Conservation (phyloP, 2,329 filamentous ascomycete species). For the Dothideomycetes sp. region DNA sequence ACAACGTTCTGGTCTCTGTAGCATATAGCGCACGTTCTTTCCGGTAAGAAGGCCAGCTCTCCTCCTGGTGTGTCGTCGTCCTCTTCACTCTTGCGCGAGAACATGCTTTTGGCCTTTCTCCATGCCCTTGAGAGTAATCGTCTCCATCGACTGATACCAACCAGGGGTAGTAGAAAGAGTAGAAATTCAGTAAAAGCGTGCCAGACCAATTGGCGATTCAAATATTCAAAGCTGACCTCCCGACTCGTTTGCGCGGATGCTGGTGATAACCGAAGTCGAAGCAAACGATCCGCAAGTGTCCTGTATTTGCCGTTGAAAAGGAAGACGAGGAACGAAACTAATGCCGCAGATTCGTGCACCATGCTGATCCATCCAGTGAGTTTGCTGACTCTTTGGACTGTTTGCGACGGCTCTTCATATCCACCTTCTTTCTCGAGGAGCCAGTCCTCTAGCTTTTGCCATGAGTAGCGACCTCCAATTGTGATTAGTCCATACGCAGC, state of each 20-base stretch:
- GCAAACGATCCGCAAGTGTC: slow-evolving; percentile 75
- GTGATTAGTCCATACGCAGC: slow-evolving; percentile 73
- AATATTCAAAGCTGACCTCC: slow-evolving; percentile 93
- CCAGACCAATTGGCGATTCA: slow-evolving; percentile 97
- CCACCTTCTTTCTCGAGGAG: slow-evolving; percentile 68
- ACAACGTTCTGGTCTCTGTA: slow-evolving; percentile 84
- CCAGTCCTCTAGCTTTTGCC: slow-evolving; percentile 87
- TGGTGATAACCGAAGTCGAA: slow-evolving; percentile 77
- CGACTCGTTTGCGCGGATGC: slow-evolving; percentile 76
- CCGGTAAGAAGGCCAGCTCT: slow-evolving; percentile 76
- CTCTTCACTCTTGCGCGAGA: slow-evolving; percentile 42
- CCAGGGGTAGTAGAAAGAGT: slow-evolving; percentile 92
- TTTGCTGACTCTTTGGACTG: slow-evolving; percentile 51
- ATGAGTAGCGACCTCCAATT: slow-evolving; percentile 79
- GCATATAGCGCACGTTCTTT: slow-evolving; percentile 92
- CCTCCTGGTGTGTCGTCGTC: slow-evolving; percentile 40
- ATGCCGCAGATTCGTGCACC: slow-evolving; percentile 69
- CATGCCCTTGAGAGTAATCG: slow-evolving; percentile 82
- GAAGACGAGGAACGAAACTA: slow-evolving; percentile 82
- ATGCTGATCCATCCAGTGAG: slow-evolving; percentile 62
- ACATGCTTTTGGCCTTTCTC: slow-evolving; percentile 61
- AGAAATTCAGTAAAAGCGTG: slow-evolving; percentile 99
- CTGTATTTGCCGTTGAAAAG: slow-evolving; percentile 84
- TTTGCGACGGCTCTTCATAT: slow-evolving; percentile 49
- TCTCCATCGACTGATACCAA: slow-evolving; percentile 87